A percentile compares a stretch with the other conserved stretches of the same genome.
phyloP scores from a whole-genome alignment of 495 filamentous ascomycete species.

The Penicillium soppii region DNA sequence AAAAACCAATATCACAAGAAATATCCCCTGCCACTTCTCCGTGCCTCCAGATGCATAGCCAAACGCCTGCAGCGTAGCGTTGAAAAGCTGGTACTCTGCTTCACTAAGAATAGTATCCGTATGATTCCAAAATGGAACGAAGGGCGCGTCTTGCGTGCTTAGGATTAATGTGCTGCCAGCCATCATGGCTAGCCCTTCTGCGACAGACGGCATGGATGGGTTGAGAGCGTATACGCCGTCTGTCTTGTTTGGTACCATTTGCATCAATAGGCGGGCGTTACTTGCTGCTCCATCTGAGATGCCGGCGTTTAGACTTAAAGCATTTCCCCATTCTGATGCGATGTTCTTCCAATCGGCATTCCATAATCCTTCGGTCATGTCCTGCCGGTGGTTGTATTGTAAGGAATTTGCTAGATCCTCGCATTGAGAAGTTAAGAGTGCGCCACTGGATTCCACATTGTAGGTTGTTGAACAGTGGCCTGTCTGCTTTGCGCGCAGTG shows the following conservation, averaged over 20 bases:
- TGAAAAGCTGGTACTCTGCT: slow-evolving; percentile 52
- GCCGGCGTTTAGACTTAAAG: slow-evolving; percentile 60
- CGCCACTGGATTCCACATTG: slow-evolving; percentile 55
- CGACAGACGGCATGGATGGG: slow-evolving; percentile 55
- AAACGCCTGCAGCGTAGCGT: slow-evolving; percentile 53
- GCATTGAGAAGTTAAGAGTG: slow-evolving; percentile 54
- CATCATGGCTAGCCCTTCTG: slow-evolving; percentile 67
- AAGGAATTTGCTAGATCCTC: too few species aligned
- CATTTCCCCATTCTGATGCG: slow-evolving; percentile 53
- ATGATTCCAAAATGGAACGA: slow-evolving; percentile 59
- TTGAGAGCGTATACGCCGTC: slow-evolving; percentile 20
- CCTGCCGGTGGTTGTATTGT: slow-evolving; percentile 51
- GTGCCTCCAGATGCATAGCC: slow-evolving; percentile 63
- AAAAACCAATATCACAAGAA: slow-evolving; percentile 59
- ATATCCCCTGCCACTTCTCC: slow-evolving; percentile 56
- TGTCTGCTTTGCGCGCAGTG: slow-evolving; percentile 56
- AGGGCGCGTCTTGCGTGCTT: slow-evolving; percentile 51
- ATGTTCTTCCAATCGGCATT: slow-evolving; percentile 58
- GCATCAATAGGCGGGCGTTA: slow-evolving; percentile 63
- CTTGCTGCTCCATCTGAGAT: slow-evolving; percentile 56
- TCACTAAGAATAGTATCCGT: slow-evolving; percentile 26
- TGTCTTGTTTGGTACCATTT: slow-evolving; percentile 42
- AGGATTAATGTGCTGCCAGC: slow-evolving; percentile 62
- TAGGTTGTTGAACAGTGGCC: slow-evolving; percentile 63
- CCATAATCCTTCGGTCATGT: slow-evolving; percentile 34